phyloP scores from a whole-genome alignment of 495 filamentous ascomycete species.

The Talaromyces trachyspermus region DNA sequence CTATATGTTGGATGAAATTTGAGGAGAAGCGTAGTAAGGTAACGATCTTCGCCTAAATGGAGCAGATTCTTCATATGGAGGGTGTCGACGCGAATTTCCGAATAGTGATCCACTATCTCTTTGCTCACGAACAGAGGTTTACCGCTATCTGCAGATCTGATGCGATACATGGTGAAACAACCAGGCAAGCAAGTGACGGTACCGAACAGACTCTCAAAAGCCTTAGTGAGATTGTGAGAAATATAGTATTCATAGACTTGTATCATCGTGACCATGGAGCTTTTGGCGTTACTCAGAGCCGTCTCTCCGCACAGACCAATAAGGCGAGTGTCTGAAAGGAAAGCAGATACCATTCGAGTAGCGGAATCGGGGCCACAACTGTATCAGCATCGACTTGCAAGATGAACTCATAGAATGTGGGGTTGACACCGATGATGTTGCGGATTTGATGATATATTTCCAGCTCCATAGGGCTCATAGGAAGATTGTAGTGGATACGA shows the following conservation, averaged over 20 bases:
- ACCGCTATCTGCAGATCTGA: constrained; percentile 85
- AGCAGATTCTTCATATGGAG: constrained; percentile 98
- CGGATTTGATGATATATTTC: constrained; percentile 99
- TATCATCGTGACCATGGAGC: constrained; percentile 94
- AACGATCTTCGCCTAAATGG: constrained; percentile 87
- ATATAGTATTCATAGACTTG: constrained; percentile 99
- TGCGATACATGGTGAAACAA: constrained; percentile 97
- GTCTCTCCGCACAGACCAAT: constrained; percentile 96
- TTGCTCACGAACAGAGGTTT: constrained; percentile 94
- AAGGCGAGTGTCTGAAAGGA: constrained; percentile 83
- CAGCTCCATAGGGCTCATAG: constrained; percentile 94
- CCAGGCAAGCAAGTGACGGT: constrained; percentile 96
- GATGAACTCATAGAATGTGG: constrained; percentile 96
- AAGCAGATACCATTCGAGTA: constrained; percentile 85
- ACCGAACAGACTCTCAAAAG: constrained; percentile 97
- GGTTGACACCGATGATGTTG: constrained; percentile 98
- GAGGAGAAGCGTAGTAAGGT: constrained; percentile 87
- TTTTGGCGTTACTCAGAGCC: constrained; percentile 82
- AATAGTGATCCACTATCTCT: constrained; percentile 79
- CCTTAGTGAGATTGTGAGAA: constrained; percentile 94
- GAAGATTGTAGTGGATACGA: constrained; percentile 89
- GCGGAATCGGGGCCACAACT: constrained; percentile 86
- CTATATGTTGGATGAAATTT: constrained; percentile 91
- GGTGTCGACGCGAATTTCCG: constrained; percentile 91
- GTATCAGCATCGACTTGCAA: constrained; percentile 98